Percentiles rank a stretch among this genome's conserved stretches.
Conservation (phyloP, 2,329 filamentous ascomycete species). For the Cercospora canescens region DNA sequence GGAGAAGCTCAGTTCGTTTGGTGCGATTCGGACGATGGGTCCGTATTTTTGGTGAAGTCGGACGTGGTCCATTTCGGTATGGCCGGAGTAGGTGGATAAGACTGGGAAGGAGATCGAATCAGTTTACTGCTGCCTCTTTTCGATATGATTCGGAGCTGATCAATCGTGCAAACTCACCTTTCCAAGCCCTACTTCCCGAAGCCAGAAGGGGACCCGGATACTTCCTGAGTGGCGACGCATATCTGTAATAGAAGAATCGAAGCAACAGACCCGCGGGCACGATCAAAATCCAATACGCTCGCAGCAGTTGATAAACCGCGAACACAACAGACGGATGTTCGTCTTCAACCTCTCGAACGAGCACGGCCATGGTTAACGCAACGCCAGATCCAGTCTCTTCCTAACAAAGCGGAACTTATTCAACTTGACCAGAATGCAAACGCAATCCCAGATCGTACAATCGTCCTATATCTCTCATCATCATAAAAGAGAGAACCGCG, state of each 20-base stretch:
- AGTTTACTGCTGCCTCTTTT: too few relatives aligned
- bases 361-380: not conserved
- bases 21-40: conserved; percentile 34
- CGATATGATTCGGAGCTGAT: too few relatives aligned
- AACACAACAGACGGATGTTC: conserved; percentile 16
- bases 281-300: conserved; percentile 25
- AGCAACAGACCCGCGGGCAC: conserved; percentile 29
- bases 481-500: not conserved
- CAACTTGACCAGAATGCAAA: too few relatives aligned
- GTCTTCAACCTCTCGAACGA: not conserved
- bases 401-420: too few relatives aligned
- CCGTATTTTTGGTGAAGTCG: conserved; percentile 28
- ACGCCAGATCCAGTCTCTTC: not conserved
- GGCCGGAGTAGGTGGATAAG: conserved; percentile 26
- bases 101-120: conserved; percentile 18
- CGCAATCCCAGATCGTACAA: too few relatives aligned
- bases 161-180: conserved; percentile 20
- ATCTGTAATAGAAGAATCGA: conserved; percentile 33
- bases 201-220: conserved; percentile 34
- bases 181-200: conserved; percentile 34
- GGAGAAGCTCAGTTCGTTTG: conserved; percentile 34
- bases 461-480: too few relatives aligned
- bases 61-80: conserved; percentile 32
- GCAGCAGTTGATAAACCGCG: conserved; percentile 16
- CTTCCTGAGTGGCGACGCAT: conserved; percentile 30